These are phyloP conservation scores for Spizellomyces punctatus DNA, from an alignment of 192 early-diverging fungal species.

Conservation along the genomic window DNA sequence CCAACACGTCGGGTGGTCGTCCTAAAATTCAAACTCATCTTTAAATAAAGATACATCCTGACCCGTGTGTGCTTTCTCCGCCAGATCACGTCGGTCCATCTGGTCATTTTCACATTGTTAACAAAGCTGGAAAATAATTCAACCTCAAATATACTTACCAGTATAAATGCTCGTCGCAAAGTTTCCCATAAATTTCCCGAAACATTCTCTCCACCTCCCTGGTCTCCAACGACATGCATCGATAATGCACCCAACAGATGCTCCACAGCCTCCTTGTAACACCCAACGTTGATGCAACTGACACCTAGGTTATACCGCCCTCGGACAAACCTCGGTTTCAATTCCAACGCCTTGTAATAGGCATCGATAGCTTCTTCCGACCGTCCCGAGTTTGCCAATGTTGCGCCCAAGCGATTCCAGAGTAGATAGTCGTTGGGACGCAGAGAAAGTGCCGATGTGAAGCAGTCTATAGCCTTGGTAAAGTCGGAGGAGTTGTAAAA, in stretches of 20 bases:
- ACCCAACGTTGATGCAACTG: slow-evolving; percentile 83
- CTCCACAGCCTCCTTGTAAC: slow-evolving; percentile 88
- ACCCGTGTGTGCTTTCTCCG: slow-evolving; percentile 68
- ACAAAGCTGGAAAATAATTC: neutral
- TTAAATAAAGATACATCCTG: slow-evolving; percentile 82
- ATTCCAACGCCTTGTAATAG: slow-evolving; percentile 90
- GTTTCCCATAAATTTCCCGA: slow-evolving; percentile 53
- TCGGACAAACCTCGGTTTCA: slow-evolving; percentile 94
- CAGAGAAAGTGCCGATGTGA: slow-evolving; percentile 83
- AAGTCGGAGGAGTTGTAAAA: slow-evolving; percentile 95
- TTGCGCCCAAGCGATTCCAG: slow-evolving; percentile 98
- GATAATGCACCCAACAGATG: slow-evolving; percentile 88
- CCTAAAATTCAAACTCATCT: slow-evolving; percentile 78
- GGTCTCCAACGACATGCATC: slow-evolving; percentile 61
- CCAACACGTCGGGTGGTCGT: too few relatives aligned
- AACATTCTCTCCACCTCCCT: slow-evolving; percentile 41
- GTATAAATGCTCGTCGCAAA: slow-evolving; percentile 84
- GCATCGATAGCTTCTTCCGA: slow-evolving; percentile 82
- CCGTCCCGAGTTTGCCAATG: slow-evolving; percentile 85
- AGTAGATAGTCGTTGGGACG: slow-evolving; percentile 90
- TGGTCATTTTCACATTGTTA: slow-evolving; percentile 13
- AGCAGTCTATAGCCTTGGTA: slow-evolving; percentile 96
- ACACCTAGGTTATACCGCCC: slow-evolving; percentile 97
- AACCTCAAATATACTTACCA: slow-evolving; percentile 43
- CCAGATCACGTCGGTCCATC: slow-evolving; percentile 83